Conservation (phyloP, 345 rosid species). For the Camelina hispida region DNA sequence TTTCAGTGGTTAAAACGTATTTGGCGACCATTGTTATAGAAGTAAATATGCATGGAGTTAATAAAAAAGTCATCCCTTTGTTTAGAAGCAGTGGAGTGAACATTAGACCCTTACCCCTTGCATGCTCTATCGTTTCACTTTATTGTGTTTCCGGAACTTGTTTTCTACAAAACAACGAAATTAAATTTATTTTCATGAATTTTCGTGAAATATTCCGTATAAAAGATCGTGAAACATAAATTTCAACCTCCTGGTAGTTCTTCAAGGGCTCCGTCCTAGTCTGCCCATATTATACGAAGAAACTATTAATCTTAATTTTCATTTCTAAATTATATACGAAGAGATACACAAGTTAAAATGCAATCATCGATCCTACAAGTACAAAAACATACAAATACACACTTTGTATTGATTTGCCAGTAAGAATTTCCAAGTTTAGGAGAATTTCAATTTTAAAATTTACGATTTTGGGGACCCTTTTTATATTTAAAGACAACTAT, state of each 20-base stretch:
- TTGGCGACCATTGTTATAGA: no score
- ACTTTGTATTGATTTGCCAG: constrained; percentile 27
- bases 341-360: background rate
- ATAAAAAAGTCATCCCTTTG: no score
- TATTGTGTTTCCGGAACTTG: background rate
- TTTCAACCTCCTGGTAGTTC: background rate
- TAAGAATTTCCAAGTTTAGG: constrained; percentile 22
- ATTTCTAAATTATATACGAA: background rate
- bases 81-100: no score
- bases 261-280: background rate
- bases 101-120: constrained; percentile 20
- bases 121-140: constrained; percentile 18
- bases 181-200: background rate
- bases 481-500: background rate
- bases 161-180: background rate
- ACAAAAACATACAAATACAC: background rate
- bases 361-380: background rate
- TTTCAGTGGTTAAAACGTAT: no score
- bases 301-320: background rate
- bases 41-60: no score
- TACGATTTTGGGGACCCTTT: background rate
- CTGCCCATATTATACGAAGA: background rate
- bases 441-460: background rate
- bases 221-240: constrained; percentile 17
- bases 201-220: constrained; percentile 20